Conservation (phyloP, 2,329 filamentous ascomycete genomes). For the Pseudocercospora vitis region DNA sequence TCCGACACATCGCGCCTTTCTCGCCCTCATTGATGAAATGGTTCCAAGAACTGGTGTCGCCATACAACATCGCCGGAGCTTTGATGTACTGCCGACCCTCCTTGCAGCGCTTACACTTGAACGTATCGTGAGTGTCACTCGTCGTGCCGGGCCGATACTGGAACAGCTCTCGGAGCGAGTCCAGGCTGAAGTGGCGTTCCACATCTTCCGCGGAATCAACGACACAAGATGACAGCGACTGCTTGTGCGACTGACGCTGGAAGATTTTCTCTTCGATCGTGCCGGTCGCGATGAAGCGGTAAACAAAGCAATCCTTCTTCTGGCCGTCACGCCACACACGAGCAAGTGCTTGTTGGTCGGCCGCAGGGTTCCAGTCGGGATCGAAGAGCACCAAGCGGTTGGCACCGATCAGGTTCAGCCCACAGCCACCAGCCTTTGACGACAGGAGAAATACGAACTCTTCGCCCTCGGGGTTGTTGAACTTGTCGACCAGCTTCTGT, state of each 20-base stretch:
- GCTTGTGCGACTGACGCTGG: slow-evolving; percentile 96
- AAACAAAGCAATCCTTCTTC: slow-evolving; percentile 99
- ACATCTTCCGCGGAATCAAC: slow-evolving; percentile 97
- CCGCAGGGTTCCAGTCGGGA: slow-evolving; percentile 92
- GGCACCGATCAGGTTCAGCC: slow-evolving; percentile 90
- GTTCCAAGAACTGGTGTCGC: slow-evolving; percentile 99
- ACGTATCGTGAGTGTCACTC: slow-evolving; percentile 96
- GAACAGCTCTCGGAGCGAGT: slow-evolving; percentile 88
- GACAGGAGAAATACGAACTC: slow-evolving; percentile 97
- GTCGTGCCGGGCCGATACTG: slow-evolving; percentile 82
- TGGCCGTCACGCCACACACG: slow-evolving; percentile 98
- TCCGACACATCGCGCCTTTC: slow-evolving; percentile 64
- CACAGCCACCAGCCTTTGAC: slow-evolving; percentile 94
- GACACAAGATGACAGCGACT: slow-evolving; percentile 91
- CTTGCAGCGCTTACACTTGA: slow-evolving; percentile 93
- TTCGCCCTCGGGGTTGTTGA: slow-evolving; percentile 85
- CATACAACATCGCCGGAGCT: slow-evolving; percentile 91
- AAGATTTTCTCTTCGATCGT: slow-evolving; percentile 99
- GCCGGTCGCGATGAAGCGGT: slow-evolving; percentile 97
- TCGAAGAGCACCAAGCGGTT: slow-evolving; percentile 96
- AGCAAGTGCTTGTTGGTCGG: slow-evolving; percentile 93
- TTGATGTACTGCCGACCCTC: slow-evolving; percentile 83
- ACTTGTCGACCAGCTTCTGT: slow-evolving; percentile 94
- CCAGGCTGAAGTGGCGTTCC: slow-evolving; percentile 90
- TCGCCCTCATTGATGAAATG: slow-evolving; percentile 81